A percentile compares a stretch with the other conserved stretches of the same genome.
Conservation (phyloP, 2,329 filamentous ascomycete genomes). For the Fusarium algeriense region DNA sequence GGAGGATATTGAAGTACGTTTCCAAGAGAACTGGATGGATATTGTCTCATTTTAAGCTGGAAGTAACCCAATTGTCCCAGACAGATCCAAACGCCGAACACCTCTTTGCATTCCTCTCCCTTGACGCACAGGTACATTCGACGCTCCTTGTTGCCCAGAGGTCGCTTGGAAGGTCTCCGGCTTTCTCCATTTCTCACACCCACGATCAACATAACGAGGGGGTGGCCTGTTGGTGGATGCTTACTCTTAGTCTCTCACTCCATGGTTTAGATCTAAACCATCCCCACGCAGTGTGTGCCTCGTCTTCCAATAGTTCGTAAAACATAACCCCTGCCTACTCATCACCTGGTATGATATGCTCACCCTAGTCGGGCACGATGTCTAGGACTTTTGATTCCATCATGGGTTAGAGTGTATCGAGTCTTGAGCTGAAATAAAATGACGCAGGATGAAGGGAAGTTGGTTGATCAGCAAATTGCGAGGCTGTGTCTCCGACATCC, state of each 20-base stretch:
- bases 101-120: neutral
- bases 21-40: neutral
- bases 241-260: neutral
- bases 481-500: too few species aligned
- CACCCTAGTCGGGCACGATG: neutral
- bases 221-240: neutral
- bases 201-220: neutral
- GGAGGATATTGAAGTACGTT: fast-evolving
- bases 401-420: neutral
- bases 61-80: neutral
- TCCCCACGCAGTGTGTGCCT: neutral
- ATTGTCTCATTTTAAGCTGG: neutral
- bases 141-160: neutral
- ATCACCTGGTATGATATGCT: neutral
- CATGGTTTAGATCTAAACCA: constrained; percentile 8
- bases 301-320: constrained; percentile 7
- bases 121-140: neutral
- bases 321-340: neutral
- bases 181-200: neutral
- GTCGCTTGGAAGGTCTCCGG: neutral
- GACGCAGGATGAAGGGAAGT: neutral
- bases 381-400: neutral
- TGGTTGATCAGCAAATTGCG: neutral
- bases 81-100: neutral
- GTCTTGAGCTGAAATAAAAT: neutral